A percentile compares a stretch with the other conserved stretches of the same genome.
phyloP scores from a whole-genome alignment of 179 eudicot species.

The Carnegiea gigantea region DNA sequence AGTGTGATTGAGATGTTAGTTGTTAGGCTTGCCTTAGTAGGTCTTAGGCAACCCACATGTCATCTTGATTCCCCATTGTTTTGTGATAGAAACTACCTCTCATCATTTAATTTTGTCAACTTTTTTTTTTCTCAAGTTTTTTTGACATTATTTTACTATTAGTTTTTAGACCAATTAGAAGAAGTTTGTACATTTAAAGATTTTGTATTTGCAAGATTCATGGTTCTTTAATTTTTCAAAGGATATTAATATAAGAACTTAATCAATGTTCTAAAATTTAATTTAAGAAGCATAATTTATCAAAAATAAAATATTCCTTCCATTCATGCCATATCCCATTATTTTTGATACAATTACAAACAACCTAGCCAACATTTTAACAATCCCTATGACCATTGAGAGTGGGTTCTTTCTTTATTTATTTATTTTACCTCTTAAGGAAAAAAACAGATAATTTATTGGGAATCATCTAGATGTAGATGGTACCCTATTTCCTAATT shows the following conservation, averaged over 20 bases:
- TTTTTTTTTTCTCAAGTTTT: background rate
- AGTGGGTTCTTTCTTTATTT: background rate
- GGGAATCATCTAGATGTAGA: background rate
- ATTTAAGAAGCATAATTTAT: too few species aligned
- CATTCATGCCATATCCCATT: background rate
- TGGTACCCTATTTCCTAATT: background rate
- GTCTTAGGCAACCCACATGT: conserved; percentile 13
- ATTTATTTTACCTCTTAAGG: background rate
- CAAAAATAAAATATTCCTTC: too few species aligned
- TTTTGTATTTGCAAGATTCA: too few species aligned
- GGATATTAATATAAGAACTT: too few species aligned
- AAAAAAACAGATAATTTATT: background rate
- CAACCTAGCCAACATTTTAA: background rate
- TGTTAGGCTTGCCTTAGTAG: conserved; percentile 2
- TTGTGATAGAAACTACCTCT: background rate
- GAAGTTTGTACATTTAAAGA: too few species aligned
- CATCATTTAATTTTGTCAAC: background rate
- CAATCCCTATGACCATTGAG: background rate
- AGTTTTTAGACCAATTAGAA: too few species aligned
- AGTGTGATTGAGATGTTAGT: conserved; percentile 14
- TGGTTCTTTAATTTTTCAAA: too few species aligned
- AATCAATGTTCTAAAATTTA: too few species aligned
- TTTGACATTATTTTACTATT: too few species aligned
- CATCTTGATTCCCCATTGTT: background rate
- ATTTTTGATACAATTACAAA: background rate